Conservation (phyloP, 2,329 filamentous ascomycete species). For the Claviceps pazoutovae region DNA sequence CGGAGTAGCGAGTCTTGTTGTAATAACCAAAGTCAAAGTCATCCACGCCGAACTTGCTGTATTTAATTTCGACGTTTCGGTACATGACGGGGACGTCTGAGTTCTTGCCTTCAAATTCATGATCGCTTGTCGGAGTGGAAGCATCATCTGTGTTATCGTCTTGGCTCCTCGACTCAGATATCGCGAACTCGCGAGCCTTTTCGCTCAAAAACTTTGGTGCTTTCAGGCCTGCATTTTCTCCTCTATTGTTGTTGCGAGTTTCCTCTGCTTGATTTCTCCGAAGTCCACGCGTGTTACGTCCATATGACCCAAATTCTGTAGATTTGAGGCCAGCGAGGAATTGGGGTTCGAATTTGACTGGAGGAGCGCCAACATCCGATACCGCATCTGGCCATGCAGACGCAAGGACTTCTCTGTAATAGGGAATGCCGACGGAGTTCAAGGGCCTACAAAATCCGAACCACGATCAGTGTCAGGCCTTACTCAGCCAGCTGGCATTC, state of each 20-base stretch:
- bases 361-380: constrained; percentile 75
- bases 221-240: constrained; percentile 45
- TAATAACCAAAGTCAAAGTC: constrained; percentile 98
- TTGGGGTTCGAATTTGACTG: constrained; percentile 57
- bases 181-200: constrained; percentile 58
- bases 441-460: constrained; percentile 43
- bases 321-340: constrained; percentile 55
- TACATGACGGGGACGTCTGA: constrained; percentile 81
- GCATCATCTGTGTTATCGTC: constrained; percentile 41
- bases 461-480: constrained; percentile 4
- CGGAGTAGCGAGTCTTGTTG: constrained; percentile 84
- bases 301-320: constrained; percentile 64
- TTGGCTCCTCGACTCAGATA: constrained; percentile 26
- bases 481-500: not conserved
- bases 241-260: constrained; percentile 49
- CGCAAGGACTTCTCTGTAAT: constrained; percentile 75
- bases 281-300: constrained; percentile 58
- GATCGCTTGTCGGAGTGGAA: constrained; percentile 49
- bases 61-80: constrained; percentile 91
- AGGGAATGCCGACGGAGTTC: constrained; percentile 79
- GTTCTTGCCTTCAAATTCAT: constrained; percentile 59
- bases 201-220: constrained; percentile 92
- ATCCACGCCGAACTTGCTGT: constrained; percentile 97
- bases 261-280: constrained; percentile 75
- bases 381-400: constrained; percentile 84